phyloP scores from a whole-genome alignment of 2,329 filamentous ascomycete species.

The Colletotrichum cereale region DNA sequence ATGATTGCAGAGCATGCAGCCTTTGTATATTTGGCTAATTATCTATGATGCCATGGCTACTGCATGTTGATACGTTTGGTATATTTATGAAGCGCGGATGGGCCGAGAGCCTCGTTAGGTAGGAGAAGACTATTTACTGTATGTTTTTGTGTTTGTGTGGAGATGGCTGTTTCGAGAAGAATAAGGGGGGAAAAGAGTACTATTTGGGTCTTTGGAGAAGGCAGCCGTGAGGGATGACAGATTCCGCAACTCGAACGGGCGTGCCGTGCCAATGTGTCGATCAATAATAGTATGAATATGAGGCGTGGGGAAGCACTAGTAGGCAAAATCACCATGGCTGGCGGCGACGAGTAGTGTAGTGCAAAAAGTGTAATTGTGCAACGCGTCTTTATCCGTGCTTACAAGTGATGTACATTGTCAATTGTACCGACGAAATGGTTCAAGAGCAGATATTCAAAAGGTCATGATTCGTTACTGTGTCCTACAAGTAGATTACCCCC shows the following conservation, averaged over 20 bases:
- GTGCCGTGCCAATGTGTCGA: no score
- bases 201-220: not conserved
- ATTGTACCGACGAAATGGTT: not conserved
- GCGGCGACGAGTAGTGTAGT: not conserved
- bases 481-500: not conserved
- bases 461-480: not conserved
- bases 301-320: not conserved
- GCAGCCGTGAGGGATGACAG: not conserved
- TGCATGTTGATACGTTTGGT: not conserved
- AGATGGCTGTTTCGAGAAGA: not conserved
- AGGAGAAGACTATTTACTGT: not conserved
- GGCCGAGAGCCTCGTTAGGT: not conserved
- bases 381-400: not conserved
- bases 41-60: conserved; percentile 15
- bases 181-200: not conserved
- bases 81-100: not conserved
- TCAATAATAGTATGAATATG: no score
- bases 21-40: not conserved
- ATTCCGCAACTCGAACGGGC: not conserved
- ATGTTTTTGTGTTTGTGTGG: not conserved
- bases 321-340: not conserved
- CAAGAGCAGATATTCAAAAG: not conserved
- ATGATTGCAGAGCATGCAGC: not conserved
- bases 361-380: not conserved
- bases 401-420: not conserved